phyloP scores from a whole-genome alignment of 1,139 yeast genomes.

The Nadsonia commutata region DNA sequence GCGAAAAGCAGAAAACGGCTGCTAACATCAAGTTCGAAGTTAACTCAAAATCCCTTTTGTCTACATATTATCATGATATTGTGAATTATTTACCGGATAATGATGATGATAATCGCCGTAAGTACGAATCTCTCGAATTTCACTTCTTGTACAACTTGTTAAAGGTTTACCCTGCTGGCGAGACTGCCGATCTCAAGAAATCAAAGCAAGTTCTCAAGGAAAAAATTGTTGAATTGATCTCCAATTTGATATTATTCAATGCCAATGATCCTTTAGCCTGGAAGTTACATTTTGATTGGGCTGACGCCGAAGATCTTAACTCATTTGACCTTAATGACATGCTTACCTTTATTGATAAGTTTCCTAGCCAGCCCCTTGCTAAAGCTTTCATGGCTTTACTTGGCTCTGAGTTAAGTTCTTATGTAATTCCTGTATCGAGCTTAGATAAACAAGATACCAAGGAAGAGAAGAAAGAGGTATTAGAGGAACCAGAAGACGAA shows the following conservation, averaged over 20 bases:
- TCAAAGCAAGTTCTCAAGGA: slow-evolving; percentile 29
- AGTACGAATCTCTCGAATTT: slow-evolving; percentile 44
- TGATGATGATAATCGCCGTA: slow-evolving; percentile 48
- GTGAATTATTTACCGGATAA: slow-evolving; percentile 37
- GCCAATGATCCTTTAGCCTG: slow-evolving; percentile 54
- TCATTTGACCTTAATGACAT: slow-evolving; percentile 37
- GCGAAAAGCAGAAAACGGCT: slow-evolving; percentile 24
- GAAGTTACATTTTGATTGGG: slow-evolving; percentile 65
- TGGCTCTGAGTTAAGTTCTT: slow-evolving; percentile 56
- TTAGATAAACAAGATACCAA: slow-evolving; percentile 8
- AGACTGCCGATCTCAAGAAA: slow-evolving; percentile 11
- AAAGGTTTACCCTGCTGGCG: slow-evolving; percentile 27
- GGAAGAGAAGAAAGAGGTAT: not conserved
- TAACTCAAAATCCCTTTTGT: slow-evolving; percentile 36
- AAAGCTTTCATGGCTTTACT: slow-evolving; percentile 29
- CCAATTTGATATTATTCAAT: slow-evolving; percentile 59
- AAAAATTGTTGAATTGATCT: slow-evolving; percentile 42
- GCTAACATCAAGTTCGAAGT: slow-evolving; percentile 36
- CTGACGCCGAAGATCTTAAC: slow-evolving; percentile 38
- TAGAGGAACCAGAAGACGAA: not conserved
- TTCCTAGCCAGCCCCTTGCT: slow-evolving; percentile 52
- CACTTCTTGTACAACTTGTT: slow-evolving; percentile 43
- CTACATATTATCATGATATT: slow-evolving; percentile 37
- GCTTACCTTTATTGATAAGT: slow-evolving; percentile 36
- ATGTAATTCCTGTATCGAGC: slow-evolving; percentile 21